Conservation (phyloP, 805 yeast species). For the Ogataea populi-albae region DNA sequence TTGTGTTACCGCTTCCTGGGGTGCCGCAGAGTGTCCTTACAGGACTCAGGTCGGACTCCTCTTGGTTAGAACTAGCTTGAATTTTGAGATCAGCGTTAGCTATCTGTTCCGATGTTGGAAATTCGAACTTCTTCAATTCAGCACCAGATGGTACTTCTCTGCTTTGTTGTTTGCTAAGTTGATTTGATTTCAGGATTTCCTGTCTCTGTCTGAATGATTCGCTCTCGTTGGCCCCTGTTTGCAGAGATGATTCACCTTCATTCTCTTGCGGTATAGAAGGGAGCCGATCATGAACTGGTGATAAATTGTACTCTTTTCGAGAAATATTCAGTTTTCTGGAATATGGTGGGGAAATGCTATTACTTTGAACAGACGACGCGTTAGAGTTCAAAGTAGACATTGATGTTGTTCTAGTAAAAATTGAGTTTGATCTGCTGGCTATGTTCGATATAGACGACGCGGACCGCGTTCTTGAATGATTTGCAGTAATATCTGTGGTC, state of each 20-base stretch:
- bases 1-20: conserved; percentile 1
- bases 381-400: conserved; percentile 25
- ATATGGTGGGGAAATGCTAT: too few relatives aligned
- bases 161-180: conserved; percentile 5
- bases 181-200: conserved; percentile 4
- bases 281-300: conserved; percentile 12
- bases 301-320: conserved; percentile 3
- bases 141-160: conserved; percentile 14
- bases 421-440: conserved; percentile 23
- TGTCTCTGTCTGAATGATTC: conserved; percentile 10
- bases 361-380: conserved; percentile 13
- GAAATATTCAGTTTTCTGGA: too few relatives aligned
- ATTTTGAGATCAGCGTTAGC: background rate
- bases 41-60: background rate
- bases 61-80: background rate
- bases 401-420: conserved; percentile 31
- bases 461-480: conserved; percentile 17
- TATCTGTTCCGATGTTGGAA: conserved; percentile 9
- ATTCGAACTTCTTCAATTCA: conserved; percentile 18
- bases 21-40: conserved; percentile 1
- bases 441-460: conserved; percentile 20
- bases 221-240: too few relatives aligned
- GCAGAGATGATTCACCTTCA: conserved; percentile 6
- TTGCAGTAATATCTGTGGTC: conserved; percentile 4
- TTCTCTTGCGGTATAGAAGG: conserved; percentile 25